A percentile compares a stretch with the other conserved stretches of the same genome.
phyloP scores from a whole-genome alignment of 106 monocot genomes.

The Phalaenopsis equestris region DNA sequence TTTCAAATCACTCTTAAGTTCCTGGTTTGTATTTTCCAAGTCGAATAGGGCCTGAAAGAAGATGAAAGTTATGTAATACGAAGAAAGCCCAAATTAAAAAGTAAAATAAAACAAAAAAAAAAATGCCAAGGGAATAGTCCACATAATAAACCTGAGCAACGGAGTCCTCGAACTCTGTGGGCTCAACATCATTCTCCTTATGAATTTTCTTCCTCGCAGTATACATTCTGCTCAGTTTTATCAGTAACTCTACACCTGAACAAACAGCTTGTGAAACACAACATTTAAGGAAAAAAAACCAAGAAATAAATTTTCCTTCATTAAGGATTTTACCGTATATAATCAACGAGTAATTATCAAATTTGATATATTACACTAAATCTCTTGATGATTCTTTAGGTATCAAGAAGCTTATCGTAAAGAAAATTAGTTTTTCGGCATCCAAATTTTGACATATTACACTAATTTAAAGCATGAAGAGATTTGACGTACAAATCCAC shows the following conservation, averaged over 20 bases:
- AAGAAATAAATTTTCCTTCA: neutral
- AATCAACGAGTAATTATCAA: neutral
- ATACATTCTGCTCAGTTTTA: constrained; percentile 10
- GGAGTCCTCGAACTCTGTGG: constrained; percentile 18
- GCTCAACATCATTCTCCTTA: constrained; percentile 19
- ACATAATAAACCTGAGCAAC: constrained; percentile 16
- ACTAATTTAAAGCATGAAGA: neutral
- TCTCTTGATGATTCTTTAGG: neutral
- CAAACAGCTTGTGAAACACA: neutral
- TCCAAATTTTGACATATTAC: neutral
- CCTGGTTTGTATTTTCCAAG: constrained; percentile 76
- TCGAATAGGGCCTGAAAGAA: constrained; percentile 62
- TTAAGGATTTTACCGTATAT: neutral
- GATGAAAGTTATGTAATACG: neutral
- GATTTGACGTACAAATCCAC: neutral
- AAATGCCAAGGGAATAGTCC: neutral
- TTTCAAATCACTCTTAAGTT: constrained; percentile 89
- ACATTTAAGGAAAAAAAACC: neutral
- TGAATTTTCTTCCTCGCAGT: constrained; percentile 25
- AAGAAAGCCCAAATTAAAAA: neutral
- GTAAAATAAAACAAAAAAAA: neutral
- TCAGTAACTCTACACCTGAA: neutral
- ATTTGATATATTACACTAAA: neutral
- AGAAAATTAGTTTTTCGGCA: neutral
- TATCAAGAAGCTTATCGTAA: neutral